phyloP scores from a whole-genome alignment of 2,329 filamentous ascomycete genomes.

The Dactylellina leptospora region DNA sequence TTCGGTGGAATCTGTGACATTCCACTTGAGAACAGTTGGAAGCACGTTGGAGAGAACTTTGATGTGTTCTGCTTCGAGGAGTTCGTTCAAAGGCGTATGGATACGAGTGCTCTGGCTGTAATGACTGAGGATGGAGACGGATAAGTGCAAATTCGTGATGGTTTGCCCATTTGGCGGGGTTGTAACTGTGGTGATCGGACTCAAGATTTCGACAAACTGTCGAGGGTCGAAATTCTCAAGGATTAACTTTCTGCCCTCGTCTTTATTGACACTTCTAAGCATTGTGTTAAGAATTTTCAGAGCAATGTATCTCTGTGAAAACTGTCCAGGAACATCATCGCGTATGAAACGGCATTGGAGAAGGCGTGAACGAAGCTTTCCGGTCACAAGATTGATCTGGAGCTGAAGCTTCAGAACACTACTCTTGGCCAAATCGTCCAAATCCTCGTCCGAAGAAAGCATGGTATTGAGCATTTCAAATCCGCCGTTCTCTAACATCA shows the following conservation, averaged over 20 bases:
- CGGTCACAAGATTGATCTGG: constrained; percentile 37
- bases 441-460: constrained; percentile 36
- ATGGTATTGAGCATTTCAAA: constrained; percentile 45
- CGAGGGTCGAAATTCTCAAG: constrained; percentile 38
- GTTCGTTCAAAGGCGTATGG: constrained; percentile 55
- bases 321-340: constrained; percentile 23
- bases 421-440: constrained; percentile 43
- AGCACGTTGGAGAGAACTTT: constrained; percentile 56
- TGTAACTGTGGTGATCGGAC: constrained; percentile 14
- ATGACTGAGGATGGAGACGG: constrained; percentile 25
- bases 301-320: constrained; percentile 48
- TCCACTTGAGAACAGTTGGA: constrained; percentile 39
- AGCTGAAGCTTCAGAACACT: constrained; percentile 47
- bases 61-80: constrained; percentile 56
- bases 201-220: constrained; percentile 43
- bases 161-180: constrained; percentile 6
- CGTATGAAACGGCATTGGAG: constrained; percentile 44
- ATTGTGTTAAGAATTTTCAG: constrained; percentile 48
- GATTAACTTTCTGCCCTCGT: constrained; percentile 42
- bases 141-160: constrained; percentile 17
- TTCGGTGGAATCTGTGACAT: constrained; percentile 12
- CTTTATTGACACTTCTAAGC: constrained; percentile 39
- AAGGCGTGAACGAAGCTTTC: constrained; percentile 32
- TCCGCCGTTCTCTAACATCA: constrained; percentile 41
- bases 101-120: constrained; percentile 37